Conservation (phyloP, 2,329 filamentous ascomycete genomes). For the Diaporthe velutina region DNA sequence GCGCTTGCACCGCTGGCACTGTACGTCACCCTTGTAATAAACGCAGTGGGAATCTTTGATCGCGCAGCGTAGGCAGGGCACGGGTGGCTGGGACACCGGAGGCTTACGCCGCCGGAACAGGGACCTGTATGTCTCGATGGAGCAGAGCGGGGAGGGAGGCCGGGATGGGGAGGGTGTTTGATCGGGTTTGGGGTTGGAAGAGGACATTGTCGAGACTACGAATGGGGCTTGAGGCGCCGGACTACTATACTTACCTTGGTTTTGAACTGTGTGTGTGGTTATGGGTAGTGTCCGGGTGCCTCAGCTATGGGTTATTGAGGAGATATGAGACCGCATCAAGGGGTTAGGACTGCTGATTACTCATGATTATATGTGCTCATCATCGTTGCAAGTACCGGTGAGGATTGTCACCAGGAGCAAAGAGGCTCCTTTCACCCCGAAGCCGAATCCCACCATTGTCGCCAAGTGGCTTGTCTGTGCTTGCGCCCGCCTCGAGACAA, state of each 20-base stretch:
- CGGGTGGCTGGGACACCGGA: not conserved
- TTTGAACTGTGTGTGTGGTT: not conserved
- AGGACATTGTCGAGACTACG: not conserved
- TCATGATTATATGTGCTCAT: not conserved
- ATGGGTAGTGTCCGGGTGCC: not conserved
- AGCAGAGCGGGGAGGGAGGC: not conserved
- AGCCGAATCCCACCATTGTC: not conserved
- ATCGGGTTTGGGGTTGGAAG: not conserved
- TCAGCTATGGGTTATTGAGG: not conserved
- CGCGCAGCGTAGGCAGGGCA: not conserved
- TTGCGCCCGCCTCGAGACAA: not conserved
- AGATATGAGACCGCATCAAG: not conserved
- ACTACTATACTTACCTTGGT: conserved; percentile 7
- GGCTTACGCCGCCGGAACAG: not conserved
- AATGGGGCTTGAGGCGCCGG: not conserved
- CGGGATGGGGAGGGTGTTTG: not conserved
- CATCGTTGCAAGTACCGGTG: not conserved
- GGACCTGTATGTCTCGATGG: not conserved
- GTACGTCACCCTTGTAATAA: not conserved
- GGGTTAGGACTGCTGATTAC: not conserved
- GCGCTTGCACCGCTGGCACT: conserved; percentile 16
- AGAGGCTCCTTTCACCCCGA: not conserved
- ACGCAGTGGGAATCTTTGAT: not conserved
- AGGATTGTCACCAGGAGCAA: not conserved
- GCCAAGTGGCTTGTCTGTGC: too few relatives aligned